These are phyloP conservation scores for Apiospora phragmitis DNA, from an alignment of 2,329 filamentous ascomycete species.

Conservation along the genomic window DNA sequence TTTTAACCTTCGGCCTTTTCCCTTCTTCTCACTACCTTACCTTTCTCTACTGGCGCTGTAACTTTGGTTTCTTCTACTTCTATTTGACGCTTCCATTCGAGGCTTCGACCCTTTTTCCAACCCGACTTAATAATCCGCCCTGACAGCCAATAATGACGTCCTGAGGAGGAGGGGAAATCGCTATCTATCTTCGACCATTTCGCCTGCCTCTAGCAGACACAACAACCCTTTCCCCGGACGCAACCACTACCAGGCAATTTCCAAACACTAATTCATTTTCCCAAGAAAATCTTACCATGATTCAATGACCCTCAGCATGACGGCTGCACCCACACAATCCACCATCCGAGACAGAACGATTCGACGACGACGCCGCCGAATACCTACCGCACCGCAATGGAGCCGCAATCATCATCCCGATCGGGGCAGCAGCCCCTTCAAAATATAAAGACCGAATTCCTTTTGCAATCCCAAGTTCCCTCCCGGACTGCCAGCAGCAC, in stretches of 20 bases:
- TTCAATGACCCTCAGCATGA: conserved; percentile 11
- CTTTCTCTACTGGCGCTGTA: not conserved
- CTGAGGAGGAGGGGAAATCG: conserved; percentile 4
- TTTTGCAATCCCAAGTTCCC: conserved; percentile 39
- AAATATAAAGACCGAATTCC: conserved; percentile 36
- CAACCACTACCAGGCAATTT: not conserved
- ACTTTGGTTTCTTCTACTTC: not conserved
- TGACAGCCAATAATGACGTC: conserved; percentile 4
- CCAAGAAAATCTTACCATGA: not conserved
- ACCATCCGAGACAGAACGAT: conserved; percentile 9
- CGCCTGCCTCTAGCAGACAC: not conserved
- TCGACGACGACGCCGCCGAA: conserved; percentile 11
- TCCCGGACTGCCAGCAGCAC: conserved; percentile 55
- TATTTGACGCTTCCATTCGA: not conserved
- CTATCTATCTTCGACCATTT: not conserved
- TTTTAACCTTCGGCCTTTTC: not conserved
- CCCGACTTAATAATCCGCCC: not conserved
- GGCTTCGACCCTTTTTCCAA: not conserved
- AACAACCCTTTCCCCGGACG: not conserved
- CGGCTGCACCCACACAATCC: not conserved
- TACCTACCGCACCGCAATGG: conserved; percentile 32
- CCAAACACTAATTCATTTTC: not conserved
- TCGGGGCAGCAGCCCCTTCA: conserved; percentile 33
- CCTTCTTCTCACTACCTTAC: not conserved
- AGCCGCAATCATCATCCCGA: conserved; percentile 14